Conservation (phyloP, 768 basidiomycete genomes). For the Lentinula guzmanii region DNA sequence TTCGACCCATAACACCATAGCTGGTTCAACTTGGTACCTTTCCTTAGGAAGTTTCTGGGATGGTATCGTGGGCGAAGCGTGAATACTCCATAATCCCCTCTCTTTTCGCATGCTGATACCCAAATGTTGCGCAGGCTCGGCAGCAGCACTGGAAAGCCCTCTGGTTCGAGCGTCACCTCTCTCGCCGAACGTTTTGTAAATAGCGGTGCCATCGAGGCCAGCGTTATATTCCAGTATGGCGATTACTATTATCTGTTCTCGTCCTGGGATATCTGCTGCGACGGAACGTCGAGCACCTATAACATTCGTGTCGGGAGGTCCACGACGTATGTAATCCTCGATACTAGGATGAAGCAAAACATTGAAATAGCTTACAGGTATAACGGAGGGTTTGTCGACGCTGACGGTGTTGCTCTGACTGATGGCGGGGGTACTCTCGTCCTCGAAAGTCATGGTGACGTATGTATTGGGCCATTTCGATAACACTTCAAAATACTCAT, state of each 20-base stretch:
- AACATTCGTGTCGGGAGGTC: slow-evolving; percentile 55
- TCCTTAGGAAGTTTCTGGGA: slow-evolving; percentile 53
- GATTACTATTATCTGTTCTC: slow-evolving; percentile 51
- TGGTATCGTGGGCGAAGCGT: slow-evolving; percentile 40
- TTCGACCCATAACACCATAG: neutral
- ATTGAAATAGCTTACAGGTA: slow-evolving; percentile 26
- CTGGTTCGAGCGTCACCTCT: slow-evolving; percentile 30
- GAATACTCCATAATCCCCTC: neutral
- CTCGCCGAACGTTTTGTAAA: slow-evolving; percentile 27
- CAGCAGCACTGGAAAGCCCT: slow-evolving; percentile 35
- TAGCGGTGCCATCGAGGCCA: slow-evolving; percentile 44
- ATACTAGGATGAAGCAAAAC: neutral
- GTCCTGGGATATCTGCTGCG: slow-evolving; percentile 50
- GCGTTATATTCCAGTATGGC: slow-evolving; percentile 35
- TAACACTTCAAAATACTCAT: neutral
- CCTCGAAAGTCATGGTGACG: slow-evolving; percentile 34
- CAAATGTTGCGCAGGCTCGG: slow-evolving; percentile 19
- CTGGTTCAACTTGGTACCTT: slow-evolving; percentile 32
- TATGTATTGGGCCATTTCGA: neutral
- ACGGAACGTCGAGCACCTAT: slow-evolving; percentile 48
- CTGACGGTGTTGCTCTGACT: slow-evolving; percentile 35
- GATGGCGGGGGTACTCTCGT: slow-evolving; percentile 50
- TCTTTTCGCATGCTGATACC: neutral
- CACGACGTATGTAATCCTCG: slow-evolving; percentile 23
- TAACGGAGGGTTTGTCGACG: slow-evolving; percentile 34